Evolutionary conservation across 2,329 filamentous ascomycete genomes (phyloP).

Genomic region (Trichoderma guizhouense): DNA sequence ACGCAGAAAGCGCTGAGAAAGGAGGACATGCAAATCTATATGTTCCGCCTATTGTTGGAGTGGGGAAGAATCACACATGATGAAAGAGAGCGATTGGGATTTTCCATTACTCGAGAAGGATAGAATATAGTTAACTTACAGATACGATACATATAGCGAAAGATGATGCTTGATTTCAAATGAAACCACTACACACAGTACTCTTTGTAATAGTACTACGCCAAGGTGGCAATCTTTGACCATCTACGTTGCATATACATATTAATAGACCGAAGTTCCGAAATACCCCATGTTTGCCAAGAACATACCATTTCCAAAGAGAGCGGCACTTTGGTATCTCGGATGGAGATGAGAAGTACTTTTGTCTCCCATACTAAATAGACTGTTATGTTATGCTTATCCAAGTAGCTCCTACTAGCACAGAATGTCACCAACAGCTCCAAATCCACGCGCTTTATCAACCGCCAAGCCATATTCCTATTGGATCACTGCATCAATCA

Average conservation of each 20-base stretch:
- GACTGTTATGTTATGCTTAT: neutral
- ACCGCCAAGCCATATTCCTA: neutral
- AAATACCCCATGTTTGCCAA: neutral
- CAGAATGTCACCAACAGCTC: neutral
- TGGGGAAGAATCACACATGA: conserved; percentile 65
- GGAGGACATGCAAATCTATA: conserved; percentile 73
- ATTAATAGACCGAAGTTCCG: neutral
- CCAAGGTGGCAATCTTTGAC: neutral
- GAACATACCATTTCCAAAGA: neutral
- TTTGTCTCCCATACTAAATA: neutral
- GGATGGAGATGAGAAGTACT: neutral
- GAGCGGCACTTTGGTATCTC: neutral
- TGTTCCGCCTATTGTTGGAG: conserved; percentile 68
- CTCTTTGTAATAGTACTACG: neutral
- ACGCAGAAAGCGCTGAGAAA: conserved; percentile 54
- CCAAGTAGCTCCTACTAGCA: neutral
- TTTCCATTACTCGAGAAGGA: neutral
- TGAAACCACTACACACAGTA: neutral
- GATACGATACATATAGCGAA: neutral
- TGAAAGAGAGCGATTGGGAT: conserved; percentile 38
- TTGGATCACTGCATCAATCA: neutral
- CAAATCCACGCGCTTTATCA: neutral
- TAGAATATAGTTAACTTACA: neutral
- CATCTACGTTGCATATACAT: neutral
- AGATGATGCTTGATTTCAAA: neutral